Evolutionary conservation across 2,329 filamentous ascomycete species (phyloP).

Genomic region (Trichoderma gracile): DNA sequence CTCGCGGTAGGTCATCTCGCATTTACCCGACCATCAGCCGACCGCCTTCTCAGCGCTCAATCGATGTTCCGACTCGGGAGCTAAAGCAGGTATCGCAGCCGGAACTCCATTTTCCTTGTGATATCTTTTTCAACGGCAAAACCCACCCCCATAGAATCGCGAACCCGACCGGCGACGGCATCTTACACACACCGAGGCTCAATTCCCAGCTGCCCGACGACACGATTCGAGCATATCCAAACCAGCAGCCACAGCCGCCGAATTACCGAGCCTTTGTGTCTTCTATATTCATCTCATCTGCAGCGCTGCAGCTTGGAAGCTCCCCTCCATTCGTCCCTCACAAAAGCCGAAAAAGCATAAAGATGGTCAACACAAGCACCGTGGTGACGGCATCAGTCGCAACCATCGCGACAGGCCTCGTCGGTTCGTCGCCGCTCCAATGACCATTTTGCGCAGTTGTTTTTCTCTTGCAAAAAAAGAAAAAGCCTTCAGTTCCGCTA

Average conservation of each 20-base stretch:
- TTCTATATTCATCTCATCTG: conserved; percentile 20
- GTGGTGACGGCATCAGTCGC: conserved; percentile 63
- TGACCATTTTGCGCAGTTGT: not conserved
- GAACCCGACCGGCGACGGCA: conserved; percentile 18
- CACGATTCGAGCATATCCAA: not conserved
- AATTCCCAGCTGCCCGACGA: conserved; percentile 6
- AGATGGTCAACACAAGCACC: conserved; percentile 53
- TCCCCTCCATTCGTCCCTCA: conserved; percentile 17
- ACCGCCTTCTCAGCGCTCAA: conserved; percentile 23
- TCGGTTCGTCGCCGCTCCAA: conserved; percentile 49
- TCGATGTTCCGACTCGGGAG: conserved; percentile 27
- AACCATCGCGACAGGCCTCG: conserved; percentile 58
- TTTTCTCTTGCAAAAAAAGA: no score
- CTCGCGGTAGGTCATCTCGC: not conserved
- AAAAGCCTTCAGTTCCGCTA: conserved; percentile 28
- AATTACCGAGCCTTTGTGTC: conserved; percentile 3
- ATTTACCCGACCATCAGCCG: conserved; percentile 32
- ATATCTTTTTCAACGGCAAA: conserved; percentile 12
- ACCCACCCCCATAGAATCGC: not conserved
- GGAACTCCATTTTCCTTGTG: conserved; percentile 25
- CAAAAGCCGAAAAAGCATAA: conserved; percentile 3
- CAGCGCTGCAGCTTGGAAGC: conserved; percentile 7
- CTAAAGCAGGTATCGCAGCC: conserved; percentile 19
- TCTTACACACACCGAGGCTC: conserved; percentile 2
- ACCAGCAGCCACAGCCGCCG: conserved; percentile 7